phyloP scores from a whole-genome alignment of 2,329 filamentous ascomycete genomes.

The Fusarium sp. region DNA sequence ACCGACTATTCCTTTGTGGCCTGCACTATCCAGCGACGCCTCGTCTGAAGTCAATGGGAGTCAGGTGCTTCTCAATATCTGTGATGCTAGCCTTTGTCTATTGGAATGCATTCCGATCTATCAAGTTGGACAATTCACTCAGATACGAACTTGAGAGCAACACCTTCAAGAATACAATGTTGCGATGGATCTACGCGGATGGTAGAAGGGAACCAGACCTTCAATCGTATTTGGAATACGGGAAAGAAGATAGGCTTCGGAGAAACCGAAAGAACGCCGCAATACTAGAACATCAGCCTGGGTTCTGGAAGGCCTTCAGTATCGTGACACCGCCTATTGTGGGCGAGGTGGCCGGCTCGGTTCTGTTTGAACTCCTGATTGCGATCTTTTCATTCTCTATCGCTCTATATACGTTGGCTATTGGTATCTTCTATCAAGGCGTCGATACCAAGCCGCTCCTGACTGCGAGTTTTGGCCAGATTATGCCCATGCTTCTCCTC shows the following conservation, averaged over 20 bases:
- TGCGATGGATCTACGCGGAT: constrained; percentile 7
- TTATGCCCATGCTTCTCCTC: constrained; percentile 35
- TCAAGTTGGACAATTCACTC: constrained; percentile 7
- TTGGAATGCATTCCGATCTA: constrained; percentile 30
- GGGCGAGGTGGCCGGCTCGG: constrained; percentile 15
- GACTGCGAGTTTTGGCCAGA: constrained; percentile 15
- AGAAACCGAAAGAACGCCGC: constrained; percentile 4
- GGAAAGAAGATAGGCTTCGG: not conserved
- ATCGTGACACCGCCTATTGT: constrained; percentile 16
- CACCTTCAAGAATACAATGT: constrained; percentile 2
- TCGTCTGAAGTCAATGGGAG: not conserved
- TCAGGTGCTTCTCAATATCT: constrained; percentile 15
- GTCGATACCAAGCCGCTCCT: constrained; percentile 10
- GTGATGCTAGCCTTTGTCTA: constrained; percentile 20
- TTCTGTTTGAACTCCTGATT: constrained; percentile 23
- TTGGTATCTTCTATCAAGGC: constrained; percentile 5
- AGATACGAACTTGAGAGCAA: constrained; percentile 1
- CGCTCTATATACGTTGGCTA: constrained; percentile 17
- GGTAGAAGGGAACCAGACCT: constrained; percentile 6
- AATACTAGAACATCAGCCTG: constrained; percentile 1
- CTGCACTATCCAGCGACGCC: constrained; percentile 4
- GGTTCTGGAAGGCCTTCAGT: constrained; percentile 3
- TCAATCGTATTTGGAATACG: not conserved
- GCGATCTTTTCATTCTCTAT: constrained; percentile 3
- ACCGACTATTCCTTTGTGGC: constrained; percentile 19